Evolutionary conservation across 2,329 filamentous ascomycete genomes (phyloP), one percentile per base, ranked within the genome.

Genomic region (Metarhizium guizhouense): DNA sequence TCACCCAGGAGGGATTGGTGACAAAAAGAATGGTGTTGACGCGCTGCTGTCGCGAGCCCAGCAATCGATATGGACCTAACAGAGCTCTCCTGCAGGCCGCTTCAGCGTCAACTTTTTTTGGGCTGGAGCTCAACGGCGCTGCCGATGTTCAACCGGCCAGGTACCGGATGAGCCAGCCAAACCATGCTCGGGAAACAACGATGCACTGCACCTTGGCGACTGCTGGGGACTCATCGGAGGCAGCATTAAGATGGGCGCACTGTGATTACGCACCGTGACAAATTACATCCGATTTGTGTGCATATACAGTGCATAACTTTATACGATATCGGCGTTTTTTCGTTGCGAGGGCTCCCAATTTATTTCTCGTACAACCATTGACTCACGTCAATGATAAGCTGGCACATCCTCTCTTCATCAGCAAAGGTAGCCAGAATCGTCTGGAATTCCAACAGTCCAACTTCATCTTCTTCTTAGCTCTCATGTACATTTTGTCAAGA

Each of bases 1-100:
- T 74, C 67, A 70, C 69, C 68, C 65, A 59, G 55, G 59, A 57
- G 52, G 29, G 49, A 45, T 38, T 60, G 61, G 57, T 54, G 63
- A 62, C 59, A 61, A 60, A 61, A 61, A 61, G 14, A 55, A 58
- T 64, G 59, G 54, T 63, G 67, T 68, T 64, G 65, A 70, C 68
- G 68, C 68, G 68, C 65, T 61, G 60, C 57, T 47, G 54, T 63
- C 66, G 63, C 66, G 64, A 67, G 48, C 48, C 36, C n/a, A 36
- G 25, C 51, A 43, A 30, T 48, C 45, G 45, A 30, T 11, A 52
- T 52, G 40, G 43, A 57, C 45, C 20, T 52, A 34, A 16, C 40
- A 30, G 40, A 48, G 47, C 50, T 52, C 29, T 51, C 38, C 25
- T 34, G n/a, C 38, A 34, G 4, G 6, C 18, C 47, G 42, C 42